These are phyloP conservation scores for Caloboletus firmus DNA, from an alignment of 1,284 basidiomycete species.

Conservation along the genomic window DNA sequence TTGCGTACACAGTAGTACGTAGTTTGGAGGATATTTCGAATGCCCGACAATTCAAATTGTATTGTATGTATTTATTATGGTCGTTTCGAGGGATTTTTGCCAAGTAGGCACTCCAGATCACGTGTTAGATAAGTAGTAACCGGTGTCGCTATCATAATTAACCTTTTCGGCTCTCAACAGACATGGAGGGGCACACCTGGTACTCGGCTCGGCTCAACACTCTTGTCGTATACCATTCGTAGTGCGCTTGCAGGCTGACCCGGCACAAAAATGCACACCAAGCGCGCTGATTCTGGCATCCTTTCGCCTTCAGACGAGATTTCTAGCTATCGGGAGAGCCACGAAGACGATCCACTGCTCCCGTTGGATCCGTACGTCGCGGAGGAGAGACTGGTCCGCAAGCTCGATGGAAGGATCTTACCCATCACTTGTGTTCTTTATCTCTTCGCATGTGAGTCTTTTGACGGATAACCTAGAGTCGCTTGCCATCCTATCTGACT, in stretches of 20 bases:
- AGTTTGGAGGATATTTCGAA: no score
- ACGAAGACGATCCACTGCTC: slow-evolving; percentile 27
- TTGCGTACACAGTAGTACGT: no score
- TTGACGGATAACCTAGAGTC: background rate
- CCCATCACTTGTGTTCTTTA: slow-evolving; percentile 72
- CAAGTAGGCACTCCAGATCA: background rate
- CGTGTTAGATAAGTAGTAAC: background rate
- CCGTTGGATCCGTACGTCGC: slow-evolving; percentile 33
- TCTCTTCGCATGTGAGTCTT: slow-evolving; percentile 66
- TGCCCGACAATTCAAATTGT: no score
- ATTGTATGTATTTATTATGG: background rate
- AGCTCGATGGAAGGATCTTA: slow-evolving; percentile 65
- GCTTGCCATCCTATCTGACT: background rate
- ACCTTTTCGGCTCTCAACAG: slow-evolving; percentile 1
- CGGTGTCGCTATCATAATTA: background rate
- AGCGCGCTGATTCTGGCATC: slow-evolving; percentile 12
- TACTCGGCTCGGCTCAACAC: background rate
- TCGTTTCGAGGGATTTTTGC: background rate
- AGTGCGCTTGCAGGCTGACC: background rate
- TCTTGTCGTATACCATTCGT: background rate
- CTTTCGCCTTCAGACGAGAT: slow-evolving; percentile 6
- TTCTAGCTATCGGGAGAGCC: slow-evolving; percentile 2
- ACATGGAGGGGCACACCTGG: background rate
- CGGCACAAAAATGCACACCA: slow-evolving; percentile 16
- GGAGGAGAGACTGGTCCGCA: slow-evolving; percentile 61